These are phyloP conservation scores for Lignosus rhinocerotis DNA, from an alignment of 1,284 basidiomycete species.

Conservation along the genomic window DNA sequence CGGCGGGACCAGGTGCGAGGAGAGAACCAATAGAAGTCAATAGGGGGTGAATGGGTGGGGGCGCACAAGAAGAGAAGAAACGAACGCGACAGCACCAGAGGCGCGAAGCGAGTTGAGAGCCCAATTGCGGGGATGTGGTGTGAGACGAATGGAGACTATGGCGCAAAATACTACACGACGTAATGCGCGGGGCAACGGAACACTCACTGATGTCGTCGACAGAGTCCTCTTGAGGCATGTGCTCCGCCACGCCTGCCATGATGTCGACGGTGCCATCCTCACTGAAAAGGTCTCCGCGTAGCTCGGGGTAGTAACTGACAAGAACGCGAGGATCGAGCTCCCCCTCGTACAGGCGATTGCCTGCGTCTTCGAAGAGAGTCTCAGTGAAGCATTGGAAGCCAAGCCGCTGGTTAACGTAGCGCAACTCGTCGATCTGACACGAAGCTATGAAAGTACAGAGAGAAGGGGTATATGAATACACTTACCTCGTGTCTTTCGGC, in stretches of 20 bases:
- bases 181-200: slow-evolving; percentile 17
- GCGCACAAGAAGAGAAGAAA: slow-evolving; percentile 14
- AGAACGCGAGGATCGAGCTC: slow-evolving; percentile 75
- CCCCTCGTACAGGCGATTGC: slow-evolving; percentile 70
- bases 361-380: slow-evolving; percentile 77
- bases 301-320: slow-evolving; percentile 73
- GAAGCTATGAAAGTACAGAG: not conserved
- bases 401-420: slow-evolving; percentile 76
- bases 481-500: slow-evolving; percentile 55
- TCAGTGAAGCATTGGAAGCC: slow-evolving; percentile 73
- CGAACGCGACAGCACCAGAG: slow-evolving; percentile 16
- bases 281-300: slow-evolving; percentile 59
- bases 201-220: slow-evolving; percentile 79
- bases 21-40: slow-evolving; percentile 27
- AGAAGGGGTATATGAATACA: not conserved
- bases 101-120: slow-evolving; percentile 16
- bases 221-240: slow-evolving; percentile 61
- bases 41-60: slow-evolving; percentile 27
- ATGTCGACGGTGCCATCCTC: slow-evolving; percentile 51
- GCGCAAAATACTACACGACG: slow-evolving; percentile 23
- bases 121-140: not conserved
- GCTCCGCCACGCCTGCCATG: slow-evolving; percentile 66
- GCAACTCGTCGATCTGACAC: slow-evolving; percentile 59
- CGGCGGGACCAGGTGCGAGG: slow-evolving; percentile 16
- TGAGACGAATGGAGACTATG: slow-evolving; percentile 3